Evolutionary conservation across 768 basidiomycete genomes (phyloP).

Genomic region (Leccinum barrowsii): DNA sequence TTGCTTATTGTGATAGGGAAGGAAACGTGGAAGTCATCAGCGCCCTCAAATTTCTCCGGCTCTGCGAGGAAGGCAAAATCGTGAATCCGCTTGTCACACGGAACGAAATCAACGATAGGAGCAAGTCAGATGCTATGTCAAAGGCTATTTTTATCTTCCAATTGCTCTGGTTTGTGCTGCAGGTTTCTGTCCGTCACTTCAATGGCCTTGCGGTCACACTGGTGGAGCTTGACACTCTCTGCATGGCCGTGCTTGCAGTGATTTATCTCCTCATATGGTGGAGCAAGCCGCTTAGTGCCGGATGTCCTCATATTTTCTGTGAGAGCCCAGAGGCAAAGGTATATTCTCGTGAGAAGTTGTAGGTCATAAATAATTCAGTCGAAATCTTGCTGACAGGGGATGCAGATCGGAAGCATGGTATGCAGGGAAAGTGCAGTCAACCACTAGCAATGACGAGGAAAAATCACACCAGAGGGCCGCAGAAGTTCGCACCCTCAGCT

Average conservation of each 20-base stretch:
- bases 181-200: not conserved
- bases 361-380: not conserved
- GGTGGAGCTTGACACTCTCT: not conserved
- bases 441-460: not conserved
- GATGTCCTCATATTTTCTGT: not conserved
- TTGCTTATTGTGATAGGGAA: not conserved
- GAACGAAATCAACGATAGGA: not conserved
- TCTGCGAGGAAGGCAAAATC: not conserved
- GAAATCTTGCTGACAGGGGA: not conserved
- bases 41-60: rapidly evolving
- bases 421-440: not conserved
- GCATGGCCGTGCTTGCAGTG: not conserved
- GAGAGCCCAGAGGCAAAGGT: not conserved
- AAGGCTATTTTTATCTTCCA: not conserved
- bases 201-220: not conserved
- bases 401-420: not conserved
- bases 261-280: not conserved
- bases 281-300: not conserved
- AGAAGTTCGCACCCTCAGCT: not conserved
- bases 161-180: not conserved
- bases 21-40: not conserved
- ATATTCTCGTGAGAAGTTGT: not conserved
- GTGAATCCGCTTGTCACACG: not conserved
- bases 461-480: not conserved
- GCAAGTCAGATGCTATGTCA: not conserved